Evolutionary conservation across 2,329 filamentous ascomycete genomes (phyloP).

Genomic region (Colletotrichum tanaceti): DNA sequence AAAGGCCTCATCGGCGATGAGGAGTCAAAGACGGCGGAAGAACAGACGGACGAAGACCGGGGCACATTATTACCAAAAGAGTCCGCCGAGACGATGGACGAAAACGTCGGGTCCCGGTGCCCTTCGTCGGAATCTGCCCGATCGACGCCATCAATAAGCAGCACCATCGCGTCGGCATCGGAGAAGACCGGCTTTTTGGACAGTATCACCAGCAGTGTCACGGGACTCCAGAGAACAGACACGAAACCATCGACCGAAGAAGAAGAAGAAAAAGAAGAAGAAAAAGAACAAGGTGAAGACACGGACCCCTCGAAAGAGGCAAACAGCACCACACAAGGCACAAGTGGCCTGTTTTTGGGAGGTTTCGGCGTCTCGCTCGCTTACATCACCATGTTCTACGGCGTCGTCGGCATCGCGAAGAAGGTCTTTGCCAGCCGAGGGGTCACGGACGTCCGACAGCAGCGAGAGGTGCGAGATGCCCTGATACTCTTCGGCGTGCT

Average conservation of each 20-base stretch:
- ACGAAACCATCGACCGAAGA: not conserved
- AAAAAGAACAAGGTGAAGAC: no score
- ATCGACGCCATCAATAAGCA: not conserved
- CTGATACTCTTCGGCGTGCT: not conserved
- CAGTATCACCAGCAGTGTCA: not conserved
- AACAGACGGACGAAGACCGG: no score
- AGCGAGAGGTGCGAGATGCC: not conserved
- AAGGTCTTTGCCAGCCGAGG: not conserved
- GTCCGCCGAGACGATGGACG: no score
- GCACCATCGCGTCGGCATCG: not conserved
- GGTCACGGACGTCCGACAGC: not conserved
- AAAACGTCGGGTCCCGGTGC: not conserved
- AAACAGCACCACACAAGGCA: not conserved
- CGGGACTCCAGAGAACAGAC: not conserved
- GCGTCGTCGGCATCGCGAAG: not conserved
- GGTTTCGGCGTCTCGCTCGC: not conserved
- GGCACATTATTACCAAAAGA: rapidly evolving
- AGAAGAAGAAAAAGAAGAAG: no score
- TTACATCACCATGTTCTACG: not conserved
- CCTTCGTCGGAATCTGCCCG: not conserved
- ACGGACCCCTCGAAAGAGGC: not conserved
- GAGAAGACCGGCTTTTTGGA: constrained; percentile 3
- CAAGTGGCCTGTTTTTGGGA: not conserved
- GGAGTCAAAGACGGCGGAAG: not conserved
- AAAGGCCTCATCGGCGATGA: not conserved